Base-by-base conservation (phyloP, 2,329 filamentous ascomycete genomes). In the Colletotrichum aenigma region DNA sequence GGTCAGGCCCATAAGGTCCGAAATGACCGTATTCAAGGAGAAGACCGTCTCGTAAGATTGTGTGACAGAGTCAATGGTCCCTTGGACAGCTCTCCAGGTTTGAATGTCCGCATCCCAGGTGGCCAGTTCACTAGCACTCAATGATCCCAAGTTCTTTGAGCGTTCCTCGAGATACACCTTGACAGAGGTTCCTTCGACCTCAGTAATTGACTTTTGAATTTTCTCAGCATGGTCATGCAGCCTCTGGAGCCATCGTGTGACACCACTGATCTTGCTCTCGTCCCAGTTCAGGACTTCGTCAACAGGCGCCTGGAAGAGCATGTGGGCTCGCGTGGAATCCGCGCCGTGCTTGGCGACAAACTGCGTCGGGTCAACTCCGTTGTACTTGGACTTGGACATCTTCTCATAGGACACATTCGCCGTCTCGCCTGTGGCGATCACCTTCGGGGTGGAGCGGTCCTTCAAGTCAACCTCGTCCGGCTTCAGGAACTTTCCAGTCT, bases 371-470 rank as follows among this genome's bases (percentile, higher is more conserved):
- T 98, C 95, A 8, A 98, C 95, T 30, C 96, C 96, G 81, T 98
- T 98, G 86, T 97, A 89, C 84, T 98, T 98, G 80, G 95, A 97
- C 85, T 98, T 98, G 52, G 94, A 97, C 96, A 98, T 98, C 82
- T 98, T 98, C 83, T 98, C 95, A 79, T 91, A 98, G 2, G 91
- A 93, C 21, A 95, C 84, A 32, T 87, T 90, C 2, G 94, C 91
- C 0, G 81, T 80, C 64, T 89, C 85, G 5, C 92, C 91, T 0
- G 92, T 94, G 0, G 89, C 88, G 21, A 88, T 88, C n/a, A 97
- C 90, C 70, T 88, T 87, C 1, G 94, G 94, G 15, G 86, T 85
- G 0, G 87, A 85, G 0, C 89, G 86, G 55, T 90, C 88, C 5
- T 87, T 88, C 6, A 93, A 79, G 77, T 96, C 92, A 16, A 98